These are phyloP conservation scores for Fraxinus ornus DNA, from an alignment of 305 asterid species.

Conservation along the genomic window DNA sequence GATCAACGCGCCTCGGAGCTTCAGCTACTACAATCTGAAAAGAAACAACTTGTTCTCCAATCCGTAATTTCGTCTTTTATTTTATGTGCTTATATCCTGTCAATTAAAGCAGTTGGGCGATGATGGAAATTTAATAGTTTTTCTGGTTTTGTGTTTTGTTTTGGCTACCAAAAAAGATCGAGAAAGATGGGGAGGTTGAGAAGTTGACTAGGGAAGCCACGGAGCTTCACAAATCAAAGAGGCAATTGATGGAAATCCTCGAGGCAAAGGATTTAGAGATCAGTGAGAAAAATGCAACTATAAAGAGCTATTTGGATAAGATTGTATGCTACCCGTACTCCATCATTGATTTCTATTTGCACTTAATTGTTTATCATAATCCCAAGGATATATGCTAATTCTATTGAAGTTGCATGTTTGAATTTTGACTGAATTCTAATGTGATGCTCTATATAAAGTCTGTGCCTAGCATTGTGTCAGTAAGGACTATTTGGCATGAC, in stretches of 20 bases:
- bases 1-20: constrained; percentile 53
- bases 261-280: constrained; percentile 77
- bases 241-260: constrained; percentile 81
- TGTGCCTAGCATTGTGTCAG: neutral
- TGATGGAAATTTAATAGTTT: neutral
- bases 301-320: constrained; percentile 83
- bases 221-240: constrained; percentile 77
- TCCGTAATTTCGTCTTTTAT: constrained; percentile 43
- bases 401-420: neutral
- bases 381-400: neutral
- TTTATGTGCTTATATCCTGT: constrained; percentile 1
- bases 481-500: neutral
- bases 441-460: neutral
- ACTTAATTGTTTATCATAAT: neutral
- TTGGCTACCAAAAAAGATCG: constrained; percentile 41
- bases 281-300: constrained; percentile 72
- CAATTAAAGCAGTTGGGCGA: neutral
- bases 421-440: neutral
- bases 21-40: constrained; percentile 52
- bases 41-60: constrained; percentile 54
- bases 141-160: constrained; percentile 11
- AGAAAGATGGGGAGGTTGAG: constrained; percentile 79
- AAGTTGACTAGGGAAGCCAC: constrained; percentile 60
- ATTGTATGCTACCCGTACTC: constrained; percentile 43
- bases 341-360: neutral